Evolutionary conservation across 148 eudicot genomes (phyloP).

Genomic region (Cornus kousa): DNA sequence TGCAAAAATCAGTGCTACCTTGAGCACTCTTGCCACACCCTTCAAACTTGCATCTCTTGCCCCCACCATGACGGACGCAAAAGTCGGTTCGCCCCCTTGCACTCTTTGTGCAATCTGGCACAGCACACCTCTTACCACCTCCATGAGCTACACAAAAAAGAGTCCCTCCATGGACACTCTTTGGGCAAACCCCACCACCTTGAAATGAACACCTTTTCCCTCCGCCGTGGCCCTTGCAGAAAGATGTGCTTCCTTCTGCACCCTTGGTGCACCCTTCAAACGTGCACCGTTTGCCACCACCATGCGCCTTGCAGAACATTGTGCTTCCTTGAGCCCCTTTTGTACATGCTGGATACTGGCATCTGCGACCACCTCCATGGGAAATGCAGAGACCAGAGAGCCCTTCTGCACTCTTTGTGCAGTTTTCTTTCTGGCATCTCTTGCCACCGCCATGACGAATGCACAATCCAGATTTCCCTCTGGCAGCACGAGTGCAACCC

Average conservation of each 20-base stretch:
- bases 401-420: constrained; percentile 94
- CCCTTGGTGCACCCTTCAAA: constrained; percentile 81
- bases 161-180: constrained; percentile 98
- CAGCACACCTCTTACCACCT: constrained; percentile 92
- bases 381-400: constrained; percentile 95
- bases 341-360: constrained; percentile 68
- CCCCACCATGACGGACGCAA: constrained; percentile 98
- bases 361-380: constrained; percentile 96
- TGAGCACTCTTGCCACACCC: constrained; percentile 95
- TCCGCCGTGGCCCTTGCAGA: constrained; percentile 97
- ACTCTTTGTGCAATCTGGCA: constrained; percentile 76
- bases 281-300: constrained; percentile 94
- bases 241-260: constrained; percentile 94
- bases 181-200: constrained; percentile 71
- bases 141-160: constrained; percentile 95
- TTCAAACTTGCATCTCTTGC: constrained; percentile 77
- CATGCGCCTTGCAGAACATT: constrained; percentile 94
- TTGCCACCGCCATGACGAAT: constrained; percentile 98
- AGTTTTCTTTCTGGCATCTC: constrained; percentile 80
- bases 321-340: constrained; percentile 99
- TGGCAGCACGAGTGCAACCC: constrained; percentile 79
- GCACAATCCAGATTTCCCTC: constrained; percentile 93
- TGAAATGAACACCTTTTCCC: constrained; percentile 87
- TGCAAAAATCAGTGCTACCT: constrained; percentile 98
- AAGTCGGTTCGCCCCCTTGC: constrained; percentile 89